These are phyloP conservation scores for Pisolithus tinctorius DNA, from an alignment of 768 basidiomycete species.

Conservation along the genomic window DNA sequence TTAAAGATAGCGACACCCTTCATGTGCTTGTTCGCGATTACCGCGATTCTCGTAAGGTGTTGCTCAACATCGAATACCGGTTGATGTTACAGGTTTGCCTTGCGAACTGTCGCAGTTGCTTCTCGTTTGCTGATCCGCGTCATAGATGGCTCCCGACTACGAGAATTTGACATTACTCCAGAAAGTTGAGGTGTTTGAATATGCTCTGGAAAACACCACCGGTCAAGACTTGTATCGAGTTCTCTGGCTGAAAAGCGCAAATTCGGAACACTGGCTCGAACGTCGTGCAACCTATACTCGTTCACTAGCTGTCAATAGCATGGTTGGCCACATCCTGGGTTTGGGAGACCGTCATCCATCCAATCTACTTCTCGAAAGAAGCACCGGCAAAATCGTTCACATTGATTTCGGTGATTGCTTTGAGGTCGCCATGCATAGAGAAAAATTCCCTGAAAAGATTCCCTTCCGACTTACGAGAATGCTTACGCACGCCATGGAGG, in stretches of 20 bases:
- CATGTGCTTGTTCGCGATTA: slow-evolving; percentile 96
- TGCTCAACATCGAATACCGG: slow-evolving; percentile 97
- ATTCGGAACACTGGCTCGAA: slow-evolving; percentile 98
- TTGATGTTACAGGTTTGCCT: slow-evolving; percentile 91
- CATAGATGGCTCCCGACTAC: slow-evolving; percentile 97
- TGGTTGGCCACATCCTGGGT: slow-evolving; percentile 97
- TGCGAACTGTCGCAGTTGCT: slow-evolving; percentile 49
- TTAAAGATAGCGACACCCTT: slow-evolving; percentile 90
- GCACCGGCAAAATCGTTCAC: slow-evolving; percentile 92
- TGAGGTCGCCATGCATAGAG: slow-evolving; percentile 95
- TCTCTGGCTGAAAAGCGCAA: slow-evolving; percentile 90
- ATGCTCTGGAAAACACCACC: slow-evolving; percentile 95
- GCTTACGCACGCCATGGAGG: slow-evolving; percentile 99
- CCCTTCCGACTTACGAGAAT: slow-evolving; percentile 97
- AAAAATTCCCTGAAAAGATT: slow-evolving; percentile 98
- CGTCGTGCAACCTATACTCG: slow-evolving; percentile 93
- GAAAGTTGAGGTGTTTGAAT: slow-evolving; percentile 99
- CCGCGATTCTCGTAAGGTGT: slow-evolving; percentile 91
- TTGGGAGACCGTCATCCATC: slow-evolving; percentile 97
- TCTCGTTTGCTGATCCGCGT: slow-evolving; percentile 1
- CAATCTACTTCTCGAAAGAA: slow-evolving; percentile 86
- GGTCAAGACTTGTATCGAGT: slow-evolving; percentile 97
- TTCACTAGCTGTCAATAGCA: slow-evolving; percentile 92
- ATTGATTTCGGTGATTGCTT: slow-evolving; percentile 99
- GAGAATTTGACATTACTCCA: slow-evolving; percentile 90